Percentiles rank a stretch among this genome's conserved stretches.
Evolutionary conservation across 1,139 yeast genomes (phyloP).

Genomic region (Debaryomycetaceae sp.): DNA sequence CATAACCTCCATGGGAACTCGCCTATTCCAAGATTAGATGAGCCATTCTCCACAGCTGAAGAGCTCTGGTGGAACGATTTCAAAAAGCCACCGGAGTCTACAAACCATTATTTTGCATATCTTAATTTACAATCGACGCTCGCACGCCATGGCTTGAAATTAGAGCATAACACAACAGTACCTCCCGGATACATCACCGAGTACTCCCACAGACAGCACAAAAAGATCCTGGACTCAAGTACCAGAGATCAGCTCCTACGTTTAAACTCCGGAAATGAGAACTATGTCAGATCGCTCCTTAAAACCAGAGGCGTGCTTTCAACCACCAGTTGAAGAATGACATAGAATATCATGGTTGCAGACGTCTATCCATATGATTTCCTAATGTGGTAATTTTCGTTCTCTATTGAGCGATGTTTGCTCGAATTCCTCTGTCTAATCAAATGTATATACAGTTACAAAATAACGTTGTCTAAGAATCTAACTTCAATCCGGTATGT

Average conservation of each 20-base stretch:
- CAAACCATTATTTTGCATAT: background rate
- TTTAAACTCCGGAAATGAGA: conserved; percentile 6
- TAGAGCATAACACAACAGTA: background rate
- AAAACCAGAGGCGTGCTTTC: conserved; percentile 3
- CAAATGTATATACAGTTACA: background rate
- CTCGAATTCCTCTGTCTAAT: background rate
- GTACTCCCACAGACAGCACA: background rate
- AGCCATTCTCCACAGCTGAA: conserved; percentile 4
- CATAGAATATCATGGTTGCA: conserved; percentile 1
- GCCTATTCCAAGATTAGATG: background rate
- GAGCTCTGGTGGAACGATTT: background rate
- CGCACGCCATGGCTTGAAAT: background rate
- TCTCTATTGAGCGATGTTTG: conserved; percentile 1
- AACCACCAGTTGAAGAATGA: background rate
- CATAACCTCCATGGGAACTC: conserved; percentile 3
- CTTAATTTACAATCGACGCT: background rate
- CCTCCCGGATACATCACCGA: background rate
- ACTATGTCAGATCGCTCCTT: conserved; percentile 6
- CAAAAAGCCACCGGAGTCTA: background rate
- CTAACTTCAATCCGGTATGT: background rate
- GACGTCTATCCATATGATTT: conserved; percentile 1
- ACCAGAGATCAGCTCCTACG: conserved; percentile 6
- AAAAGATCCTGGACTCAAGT: conserved; percentile 4
- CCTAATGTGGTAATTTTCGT: conserved; percentile 4
- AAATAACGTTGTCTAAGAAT: background rate